Base-by-base conservation (phyloP, 345 rosid genomes). In the Populus davidiana region DNA sequence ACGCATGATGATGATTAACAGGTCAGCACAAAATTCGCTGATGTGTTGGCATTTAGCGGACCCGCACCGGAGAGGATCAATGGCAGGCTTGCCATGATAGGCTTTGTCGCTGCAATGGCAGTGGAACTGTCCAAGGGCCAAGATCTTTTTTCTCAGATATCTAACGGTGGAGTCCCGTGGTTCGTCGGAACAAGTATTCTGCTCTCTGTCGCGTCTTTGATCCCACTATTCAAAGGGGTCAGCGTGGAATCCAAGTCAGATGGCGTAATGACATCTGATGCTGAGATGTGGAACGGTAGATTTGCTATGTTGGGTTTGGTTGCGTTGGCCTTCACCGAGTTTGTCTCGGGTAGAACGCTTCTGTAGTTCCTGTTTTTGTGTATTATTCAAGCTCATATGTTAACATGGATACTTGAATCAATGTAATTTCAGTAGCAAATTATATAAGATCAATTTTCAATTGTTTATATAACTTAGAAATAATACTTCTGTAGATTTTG, bases 11-110 rank as follows among this genome's bases (percentile, higher is more conserved):
- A 41, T 31, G 14, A 7, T 66, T 3, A 14, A 49, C 78, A 86
- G 90, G 84, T 80, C 44, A 91, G 92, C 86, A 90, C 92, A 0
- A 90, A 83, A 17, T 88, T 90, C 73, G 65, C 85, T 0, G 97
- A 91, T 21, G 74, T 91, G 44, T 79, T 94, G 16, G 97, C 97
- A 8, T 92, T 94, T 39, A 86, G 94, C 29, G 98, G 97, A 44
- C 93, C 91, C 1, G 97, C 92, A 8, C 98, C 97, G 13, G 98
- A 94, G 86, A 91, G 97, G 81, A 90, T 94, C 62, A 93, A 94
- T 72, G 94, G 95, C 0, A 86, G 97, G 70, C 84, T 94, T n/a
- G 98, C 97, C 7, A 91, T 94, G 98, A 81, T 91, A 0, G 97
- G 97, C 0, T 91, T 93, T 54, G 95, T 89, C 5, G 88, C 93